phyloP scores from a whole-genome alignment of 208 protist genomes.

The Trypanosoma avium region DNA sequence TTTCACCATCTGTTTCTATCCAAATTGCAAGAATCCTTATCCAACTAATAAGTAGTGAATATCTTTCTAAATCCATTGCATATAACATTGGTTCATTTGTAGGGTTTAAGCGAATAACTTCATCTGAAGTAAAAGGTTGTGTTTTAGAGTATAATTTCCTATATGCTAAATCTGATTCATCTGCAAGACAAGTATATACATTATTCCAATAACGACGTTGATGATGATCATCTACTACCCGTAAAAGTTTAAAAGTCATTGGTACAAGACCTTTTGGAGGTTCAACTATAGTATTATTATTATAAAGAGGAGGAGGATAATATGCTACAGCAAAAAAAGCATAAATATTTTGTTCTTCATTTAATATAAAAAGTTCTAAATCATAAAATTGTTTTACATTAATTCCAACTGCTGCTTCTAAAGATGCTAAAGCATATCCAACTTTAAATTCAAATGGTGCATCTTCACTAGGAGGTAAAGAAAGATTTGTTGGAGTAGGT shows the following conservation, averaged over 20 bases:
- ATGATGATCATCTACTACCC: constrained; percentile 24
- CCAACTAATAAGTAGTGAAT: constrained; percentile 22
- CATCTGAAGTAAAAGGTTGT: constrained; percentile 35
- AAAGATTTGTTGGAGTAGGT: constrained; percentile 2
- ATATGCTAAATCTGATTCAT: constrained; percentile 10
- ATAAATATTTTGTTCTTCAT: constrained; percentile 25
- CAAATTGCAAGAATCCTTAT: constrained; percentile 25
- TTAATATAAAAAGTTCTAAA: constrained; percentile 27
- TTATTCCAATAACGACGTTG: constrained; percentile 26
- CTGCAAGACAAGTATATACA: constrained; percentile 19
- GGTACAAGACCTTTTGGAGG: constrained; percentile 26
- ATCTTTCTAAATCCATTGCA: constrained; percentile 27
- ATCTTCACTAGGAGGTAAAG: constrained; percentile 7
- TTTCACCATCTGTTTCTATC: constrained; percentile 23
- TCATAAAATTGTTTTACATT: constrained; percentile 33
- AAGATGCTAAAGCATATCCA: constrained; percentile 8
- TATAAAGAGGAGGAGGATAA: constrained; percentile 17
- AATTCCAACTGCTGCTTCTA: constrained; percentile 30
- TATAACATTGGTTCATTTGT: constrained; percentile 15
- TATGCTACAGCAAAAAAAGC: constrained; percentile 33
- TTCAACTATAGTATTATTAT: background rate
- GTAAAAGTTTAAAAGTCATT: constrained; percentile 32
- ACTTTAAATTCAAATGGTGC: constrained; percentile 32
- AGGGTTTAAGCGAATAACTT: constrained; percentile 23
- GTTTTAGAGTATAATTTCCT: constrained; percentile 9